Evolutionary conservation across 768 basidiomycete species (phyloP), one percentile per base, ranked within the genome.

Genomic region (Boletus subcaerulescens): DNA sequence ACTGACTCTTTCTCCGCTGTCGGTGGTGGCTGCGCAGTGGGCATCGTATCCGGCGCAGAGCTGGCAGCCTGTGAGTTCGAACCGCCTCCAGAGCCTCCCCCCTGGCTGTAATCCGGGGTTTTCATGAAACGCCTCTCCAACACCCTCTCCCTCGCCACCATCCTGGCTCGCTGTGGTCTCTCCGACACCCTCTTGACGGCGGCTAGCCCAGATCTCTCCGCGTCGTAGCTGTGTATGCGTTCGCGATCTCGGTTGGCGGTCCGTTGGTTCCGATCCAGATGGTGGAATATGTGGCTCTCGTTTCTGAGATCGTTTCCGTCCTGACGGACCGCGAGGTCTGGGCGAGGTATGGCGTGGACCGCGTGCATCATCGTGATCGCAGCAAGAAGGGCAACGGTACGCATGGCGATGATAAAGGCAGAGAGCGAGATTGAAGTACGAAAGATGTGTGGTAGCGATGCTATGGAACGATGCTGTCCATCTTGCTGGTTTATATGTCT

Each of bases 181-280:
- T 32, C 47, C 45, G 11, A 17, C 36, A 24, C 22, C 44, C 50
- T 51, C 17, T 40, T 46, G 29, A 18, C 40, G 40, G 41, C 42
- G 20, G 50, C 26, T 9, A 33, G 1, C 26, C 32, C 50, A 13
- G 52, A 17, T 45, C 47, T 50, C 39, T 45, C 42, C 9, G 41
- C 39, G 45, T 38, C 26, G n/a, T 33, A 47, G 33, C 36, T 20
- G 32, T 48, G 36, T 11, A n/a, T 26, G 35, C 35, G 55, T 18
- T 56, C 50, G 41, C 49, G 63, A 40, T 58, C 49, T 9, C 40
- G 56, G 51, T 49, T 49, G 52, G 65, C 63, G 9, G 65, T 68
- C 20, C 55, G 58, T 38, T 52, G 70, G 49, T 67, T 71, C 15
- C 60, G 70, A 48, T 71, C 69, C 45, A 69, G 32, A 50, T 71